Evolutionary conservation across 1,139 yeast genomes (phyloP).

Genomic region (Casaregolazyma suthepensis): DNA sequence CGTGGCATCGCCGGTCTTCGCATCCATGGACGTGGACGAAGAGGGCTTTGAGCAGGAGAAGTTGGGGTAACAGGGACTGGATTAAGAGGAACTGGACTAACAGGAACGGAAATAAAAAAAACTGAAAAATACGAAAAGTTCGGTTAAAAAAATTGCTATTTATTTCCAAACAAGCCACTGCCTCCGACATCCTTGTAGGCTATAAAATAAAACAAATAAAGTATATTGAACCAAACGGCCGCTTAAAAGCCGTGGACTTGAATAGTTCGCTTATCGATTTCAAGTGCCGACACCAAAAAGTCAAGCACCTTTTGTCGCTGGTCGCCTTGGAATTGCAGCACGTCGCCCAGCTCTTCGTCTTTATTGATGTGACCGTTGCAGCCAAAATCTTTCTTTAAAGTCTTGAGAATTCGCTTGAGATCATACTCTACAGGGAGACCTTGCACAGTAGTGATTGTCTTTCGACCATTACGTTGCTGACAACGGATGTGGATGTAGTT

Average conservation of each 20-base stretch:
- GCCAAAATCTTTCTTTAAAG: slow-evolving; percentile 94
- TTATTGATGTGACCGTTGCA: slow-evolving; percentile 98
- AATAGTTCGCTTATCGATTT: slow-evolving; percentile 90
- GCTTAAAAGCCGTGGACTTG: slow-evolving; percentile 93
- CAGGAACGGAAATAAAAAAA: too few species aligned
- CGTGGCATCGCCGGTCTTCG: not conserved
- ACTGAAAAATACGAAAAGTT: too few species aligned
- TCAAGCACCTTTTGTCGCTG: slow-evolving; percentile 96
- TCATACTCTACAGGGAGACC: slow-evolving; percentile 96
- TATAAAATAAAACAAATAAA: not conserved
- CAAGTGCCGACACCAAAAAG: slow-evolving; percentile 80
- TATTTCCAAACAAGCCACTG: not conserved
- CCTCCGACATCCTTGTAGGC: not conserved
- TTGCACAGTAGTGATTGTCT: slow-evolving; percentile 96
- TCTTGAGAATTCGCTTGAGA: slow-evolving; percentile 86
- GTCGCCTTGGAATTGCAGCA: slow-evolving; percentile 97
- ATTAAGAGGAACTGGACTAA: too few species aligned
- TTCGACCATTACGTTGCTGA: slow-evolving; percentile 99
- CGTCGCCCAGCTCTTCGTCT: slow-evolving; percentile 94
- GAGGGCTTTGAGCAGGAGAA: not conserved
- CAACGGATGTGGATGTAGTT: slow-evolving; percentile 97
- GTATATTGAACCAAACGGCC: not conserved
- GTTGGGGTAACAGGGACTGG: not conserved
- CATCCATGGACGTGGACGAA: not conserved
- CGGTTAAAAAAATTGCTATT: not conserved